phyloP scores from a whole-genome alignment of 2,329 filamentous ascomycete species.

The Penicillium sp. region DNA sequence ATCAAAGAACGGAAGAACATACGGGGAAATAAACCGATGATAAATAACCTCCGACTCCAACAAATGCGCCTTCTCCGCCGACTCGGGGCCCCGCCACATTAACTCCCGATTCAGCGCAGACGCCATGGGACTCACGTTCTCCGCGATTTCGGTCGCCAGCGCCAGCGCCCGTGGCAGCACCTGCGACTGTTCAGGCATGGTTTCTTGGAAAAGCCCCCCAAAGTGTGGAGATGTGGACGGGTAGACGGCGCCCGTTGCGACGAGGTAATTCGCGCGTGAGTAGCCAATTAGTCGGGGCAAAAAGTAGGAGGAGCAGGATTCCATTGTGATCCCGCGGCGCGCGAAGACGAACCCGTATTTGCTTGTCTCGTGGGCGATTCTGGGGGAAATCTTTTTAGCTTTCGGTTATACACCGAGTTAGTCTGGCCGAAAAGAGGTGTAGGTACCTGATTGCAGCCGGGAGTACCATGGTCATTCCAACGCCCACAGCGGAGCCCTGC shows the following conservation, averaged over 20 bases:
- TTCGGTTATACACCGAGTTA: no score
- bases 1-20: slow-evolving; percentile 14
- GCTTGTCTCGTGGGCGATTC: slow-evolving; percentile 61
- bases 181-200: slow-evolving; percentile 60
- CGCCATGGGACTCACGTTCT: slow-evolving; percentile 68
- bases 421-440: not conserved
- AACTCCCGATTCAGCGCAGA: slow-evolving; percentile 72
- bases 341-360: slow-evolving; percentile 78
- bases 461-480: slow-evolving; percentile 64
- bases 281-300: slow-evolving; percentile 70
- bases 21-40: slow-evolving; percentile 43
- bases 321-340: slow-evolving; percentile 72
- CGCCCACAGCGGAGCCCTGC: slow-evolving; percentile 61
- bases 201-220: slow-evolving; percentile 68
- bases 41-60: slow-evolving; percentile 60
- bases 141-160: slow-evolving; percentile 69
- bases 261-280: slow-evolving; percentile 37
- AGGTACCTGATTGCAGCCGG: slow-evolving; percentile 57
- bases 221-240: slow-evolving; percentile 52
- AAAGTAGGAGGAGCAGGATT: slow-evolving; percentile 74
- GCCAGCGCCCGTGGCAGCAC: slow-evolving; percentile 69
- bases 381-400: slow-evolving; percentile 3
- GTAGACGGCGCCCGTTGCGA: slow-evolving; percentile 70
- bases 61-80: slow-evolving; percentile 71
- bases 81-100: slow-evolving; percentile 62